Evolutionary conservation across 208 protist genomes (phyloP), one percentile per base, ranked within the genome.

Genomic region (Wallacemonas sp.): DNA sequence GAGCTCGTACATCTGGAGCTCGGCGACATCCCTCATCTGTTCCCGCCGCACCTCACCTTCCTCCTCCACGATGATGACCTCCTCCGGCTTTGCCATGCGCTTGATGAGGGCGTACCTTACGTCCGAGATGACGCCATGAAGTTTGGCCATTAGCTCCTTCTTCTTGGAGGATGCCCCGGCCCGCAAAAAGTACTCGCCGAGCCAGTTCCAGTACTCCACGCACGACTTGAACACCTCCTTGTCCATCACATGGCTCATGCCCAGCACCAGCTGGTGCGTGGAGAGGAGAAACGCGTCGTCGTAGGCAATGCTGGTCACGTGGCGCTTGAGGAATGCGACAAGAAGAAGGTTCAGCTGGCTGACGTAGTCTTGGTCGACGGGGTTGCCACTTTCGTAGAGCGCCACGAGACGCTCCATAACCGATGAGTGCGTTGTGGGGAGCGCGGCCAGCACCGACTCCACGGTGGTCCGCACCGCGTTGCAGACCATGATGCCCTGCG

Each of bases 171-270:
- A 78, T 10, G 79, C 53, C 10, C 74, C 45, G 0, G 76, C 74
- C 1, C 74, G 70, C 22, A 92, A 57, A 4, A 93, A 58, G 39
- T 72, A 62, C 24, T 93, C 83, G 6, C 90, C 85, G 1, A 99
- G 79, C 62, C 69, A 91, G 77, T 93, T 92, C 98, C 98, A 99
- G 76, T 99, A 99, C 66, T 99, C 98, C n/a, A 99, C 84, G 76
- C 97, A 99, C 26, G 98, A 97, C 84, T 99, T 99, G 76, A 99
- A 99, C 19, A 99, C 77, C 65, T 99, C 97, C 54, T 92, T 91
- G 29, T 99, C 96, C 22, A 97, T 76, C n/a, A 99, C 94, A 60
- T 93, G 72, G 46, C 93, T 98, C 69, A 99, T 98, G 6, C 91
- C 74, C 1, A 99, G 78, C 0, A 99, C 65, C 68, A 98, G 92